Conservation (phyloP, 1,139 yeast species). For the Petasospora rhodanensis region DNA sequence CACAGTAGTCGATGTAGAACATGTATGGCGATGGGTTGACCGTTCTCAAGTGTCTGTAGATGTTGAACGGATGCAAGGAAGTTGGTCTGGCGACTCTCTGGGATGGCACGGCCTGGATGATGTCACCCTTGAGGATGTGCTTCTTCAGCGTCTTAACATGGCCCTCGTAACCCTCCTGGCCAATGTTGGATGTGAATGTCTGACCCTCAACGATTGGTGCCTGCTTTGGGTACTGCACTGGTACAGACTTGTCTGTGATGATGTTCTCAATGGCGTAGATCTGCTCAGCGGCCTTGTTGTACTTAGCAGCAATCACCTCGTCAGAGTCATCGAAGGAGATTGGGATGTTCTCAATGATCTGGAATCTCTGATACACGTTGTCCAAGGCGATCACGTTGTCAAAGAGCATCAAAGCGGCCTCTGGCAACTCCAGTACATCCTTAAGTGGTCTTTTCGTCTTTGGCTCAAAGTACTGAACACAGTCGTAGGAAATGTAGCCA, state of each 20-base stretch:
- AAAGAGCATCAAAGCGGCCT: conserved; percentile 85
- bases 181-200: conserved; percentile 79
- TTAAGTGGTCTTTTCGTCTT: conserved; percentile 69
- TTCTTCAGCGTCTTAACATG: conserved; percentile 72
- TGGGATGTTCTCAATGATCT: conserved; percentile 75
- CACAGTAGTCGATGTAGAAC: conserved; percentile 86
- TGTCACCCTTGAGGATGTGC: conserved; percentile 86
- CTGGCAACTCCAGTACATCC: conserved; percentile 82
- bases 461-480: conserved; percentile 95
- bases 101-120: conserved; percentile 96
- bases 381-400: conserved; percentile 90
- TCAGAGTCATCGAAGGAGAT: conserved; percentile 37
- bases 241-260: conserved; percentile 40
- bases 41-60: conserved; percentile 87
- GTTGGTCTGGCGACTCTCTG: conserved; percentile 96
- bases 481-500: conserved; percentile 93
- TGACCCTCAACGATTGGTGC: conserved; percentile 61
- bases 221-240: conserved; percentile 58
- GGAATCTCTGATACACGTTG: conserved; percentile 89
- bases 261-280: conserved; percentile 54
- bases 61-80: conserved; percentile 90
- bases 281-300: conserved; percentile 49
- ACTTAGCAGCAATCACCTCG: conserved; percentile 42
- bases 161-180: conserved; percentile 84
- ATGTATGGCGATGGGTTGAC: conserved; percentile 97